Base-by-base conservation (phyloP, 148 eudicot species). In the Vaccinium darrowii region DNA sequence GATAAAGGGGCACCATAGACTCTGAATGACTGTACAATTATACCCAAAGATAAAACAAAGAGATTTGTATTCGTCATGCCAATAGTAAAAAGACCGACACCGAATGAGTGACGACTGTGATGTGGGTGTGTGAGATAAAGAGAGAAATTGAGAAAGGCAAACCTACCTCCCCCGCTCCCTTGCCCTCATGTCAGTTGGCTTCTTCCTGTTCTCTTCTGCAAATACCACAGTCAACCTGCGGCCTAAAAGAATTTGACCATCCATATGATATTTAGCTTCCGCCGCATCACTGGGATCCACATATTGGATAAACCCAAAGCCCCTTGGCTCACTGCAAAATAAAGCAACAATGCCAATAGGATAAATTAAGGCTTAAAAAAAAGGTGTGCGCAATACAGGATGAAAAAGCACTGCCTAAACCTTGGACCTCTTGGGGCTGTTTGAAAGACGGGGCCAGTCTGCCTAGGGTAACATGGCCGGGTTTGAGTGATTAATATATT, bases 161-260 rank as follows among this genome's bases (percentile, higher is more conserved):
- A 25, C 13, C 52, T 83, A 91, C 92, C 94, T 90, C 21, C 89
- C 75, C 4, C 95, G 89, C 72, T 94, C 94, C 84, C 98, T 91
- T 75, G 80, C 33, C 86, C 98, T 90, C 98, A 93, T 95, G 81
- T 95, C 98, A 81, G 85, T 53, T 52, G 98, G 98, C 81, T 93
- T 94, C 91, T 95, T 95, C 89, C 98, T 88, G 84, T 95, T 95
- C 91, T 95, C 98, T 89, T 95, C 98, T 6, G 99, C 99, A 93
- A 93, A 96, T 4, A 96, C 95, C 81, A 96, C 99, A 82, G 97
- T 94, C 83, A 96, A 54, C 90, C 95, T 95, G 30, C 98, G 92
- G 30, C 97, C 99, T 50, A 86, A 92, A 56, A 94, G 91, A 63
- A 93, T 84, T 81, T 95, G 91, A 58, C 99, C 99, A 88, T 97